Conservation (phyloP, 2,329 filamentous ascomycete species). For the Xylariaceae sp. region DNA sequence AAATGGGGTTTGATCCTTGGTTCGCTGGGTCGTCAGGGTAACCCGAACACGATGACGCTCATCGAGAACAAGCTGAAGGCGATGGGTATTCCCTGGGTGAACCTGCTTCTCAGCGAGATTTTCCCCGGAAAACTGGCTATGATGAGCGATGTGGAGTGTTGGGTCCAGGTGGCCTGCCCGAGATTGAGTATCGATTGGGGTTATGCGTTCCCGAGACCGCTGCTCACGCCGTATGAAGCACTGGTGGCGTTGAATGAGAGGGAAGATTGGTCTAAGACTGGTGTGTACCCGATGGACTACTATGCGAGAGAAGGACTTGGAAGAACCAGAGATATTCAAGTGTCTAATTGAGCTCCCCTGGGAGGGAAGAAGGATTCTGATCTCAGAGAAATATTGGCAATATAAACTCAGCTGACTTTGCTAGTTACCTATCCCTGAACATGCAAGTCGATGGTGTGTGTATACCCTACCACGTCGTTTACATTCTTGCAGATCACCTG, state of each 20-base stretch:
- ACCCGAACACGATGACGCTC: constrained; percentile 82
- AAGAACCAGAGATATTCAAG: constrained; percentile 53
- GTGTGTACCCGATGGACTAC: constrained; percentile 95
- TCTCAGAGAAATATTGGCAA: too few species aligned
- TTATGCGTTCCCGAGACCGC: constrained; percentile 83
- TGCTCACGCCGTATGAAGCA: constrained; percentile 93
- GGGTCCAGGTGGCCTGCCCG: constrained; percentile 98
- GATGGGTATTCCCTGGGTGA: constrained; percentile 73
- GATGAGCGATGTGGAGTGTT: constrained; percentile 92
- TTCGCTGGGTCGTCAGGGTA: constrained; percentile 87
- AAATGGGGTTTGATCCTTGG: constrained; percentile 97
- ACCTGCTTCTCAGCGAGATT: constrained; percentile 86
- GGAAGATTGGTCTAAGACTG: constrained; percentile 64
- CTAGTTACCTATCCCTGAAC: too few species aligned
- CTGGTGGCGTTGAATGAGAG: constrained; percentile 78
- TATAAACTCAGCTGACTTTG: too few species aligned
- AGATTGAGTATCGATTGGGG: constrained; percentile 97
- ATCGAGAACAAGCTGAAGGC: constrained; percentile 73
- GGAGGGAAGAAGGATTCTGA: background rate
- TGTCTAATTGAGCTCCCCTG: constrained; percentile 19
- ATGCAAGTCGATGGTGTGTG: too few species aligned
- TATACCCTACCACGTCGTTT: background rate
- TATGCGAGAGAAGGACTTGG: constrained; percentile 90
- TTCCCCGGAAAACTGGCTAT: constrained; percentile 92
- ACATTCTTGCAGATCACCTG: background rate